These are phyloP conservation scores for Arachis hypogaea DNA, from an alignment of 306 rosid species.

Conservation along the genomic window DNA sequence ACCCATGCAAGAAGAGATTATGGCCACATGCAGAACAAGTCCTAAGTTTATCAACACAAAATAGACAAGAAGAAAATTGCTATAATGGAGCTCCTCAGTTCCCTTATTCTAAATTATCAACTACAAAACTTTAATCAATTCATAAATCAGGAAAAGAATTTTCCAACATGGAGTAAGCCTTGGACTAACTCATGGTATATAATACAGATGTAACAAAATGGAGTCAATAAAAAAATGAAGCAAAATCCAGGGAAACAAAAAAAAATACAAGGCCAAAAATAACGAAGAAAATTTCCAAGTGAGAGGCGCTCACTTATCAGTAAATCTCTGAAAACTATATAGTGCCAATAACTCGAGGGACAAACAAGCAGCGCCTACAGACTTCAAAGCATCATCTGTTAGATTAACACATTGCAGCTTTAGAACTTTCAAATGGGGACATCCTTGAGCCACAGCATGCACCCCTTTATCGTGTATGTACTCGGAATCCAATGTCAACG, in stretches of 20 bases:
- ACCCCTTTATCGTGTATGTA: constrained; percentile 68
- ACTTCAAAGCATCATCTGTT: constrained; percentile 75
- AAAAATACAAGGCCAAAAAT: no score
- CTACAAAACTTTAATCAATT: neutral
- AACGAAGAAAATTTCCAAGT: neutral
- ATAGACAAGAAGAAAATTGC: neutral
- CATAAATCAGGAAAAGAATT: neutral
- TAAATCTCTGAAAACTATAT: constrained; percentile 74
- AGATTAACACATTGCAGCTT: constrained; percentile 76
- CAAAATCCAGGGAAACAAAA: no score
- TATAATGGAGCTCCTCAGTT: neutral
- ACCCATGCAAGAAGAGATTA: neutral
- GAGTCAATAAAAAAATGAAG: neutral
- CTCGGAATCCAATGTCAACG: constrained; percentile 74
- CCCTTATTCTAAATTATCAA: neutral
- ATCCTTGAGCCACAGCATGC: constrained; percentile 71
- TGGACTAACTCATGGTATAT: neutral
- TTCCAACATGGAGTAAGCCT: constrained; percentile 2
- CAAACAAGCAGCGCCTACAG: constrained; percentile 63
- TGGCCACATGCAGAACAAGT: neutral
- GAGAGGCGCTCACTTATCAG: constrained; percentile 63
- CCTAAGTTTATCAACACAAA: neutral
- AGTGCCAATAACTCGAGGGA: constrained; percentile 67
- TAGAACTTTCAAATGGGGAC: constrained; percentile 64
- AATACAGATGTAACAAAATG: neutral